phyloP scores from a whole-genome alignment of 2,329 filamentous ascomycete species.

The Clathrospora elynae region DNA sequence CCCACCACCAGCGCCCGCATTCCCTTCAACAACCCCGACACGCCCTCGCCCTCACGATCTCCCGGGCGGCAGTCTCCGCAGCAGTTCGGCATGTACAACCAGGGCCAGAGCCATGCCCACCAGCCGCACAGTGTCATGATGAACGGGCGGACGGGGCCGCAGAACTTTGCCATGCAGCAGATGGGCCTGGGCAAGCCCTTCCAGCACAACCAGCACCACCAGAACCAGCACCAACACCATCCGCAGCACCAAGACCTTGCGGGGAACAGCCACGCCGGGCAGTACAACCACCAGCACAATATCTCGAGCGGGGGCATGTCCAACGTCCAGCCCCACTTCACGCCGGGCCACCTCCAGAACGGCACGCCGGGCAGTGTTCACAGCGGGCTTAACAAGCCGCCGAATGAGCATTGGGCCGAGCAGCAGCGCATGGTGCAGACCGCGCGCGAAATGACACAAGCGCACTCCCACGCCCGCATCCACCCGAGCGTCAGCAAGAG shows the following conservation, averaged over 20 bases:
- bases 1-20: constrained; percentile 52
- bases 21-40: constrained; percentile 54
- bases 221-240: constrained; percentile 60
- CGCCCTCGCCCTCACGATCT: constrained; percentile 63
- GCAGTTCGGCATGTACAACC: constrained; percentile 71
- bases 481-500: constrained; percentile 73
- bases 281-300: constrained; percentile 67
- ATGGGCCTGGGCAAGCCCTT: constrained; percentile 73
- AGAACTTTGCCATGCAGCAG: constrained; percentile 57
- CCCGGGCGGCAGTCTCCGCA: constrained; percentile 58
- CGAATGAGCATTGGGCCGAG: constrained; percentile 80
- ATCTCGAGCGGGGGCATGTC: constrained; percentile 66
- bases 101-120: constrained; percentile 65
- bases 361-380: constrained; percentile 62
- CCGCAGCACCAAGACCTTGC: constrained; percentile 66
- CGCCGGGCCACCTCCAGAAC: constrained; percentile 63
- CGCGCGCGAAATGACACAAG: constrained; percentile 69
- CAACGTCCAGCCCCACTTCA: constrained; percentile 67
- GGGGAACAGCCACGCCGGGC: constrained; percentile 55
- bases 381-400: constrained; percentile 62
- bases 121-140: constrained; percentile 76
- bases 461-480: constrained; percentile 74
- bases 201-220: constrained; percentile 61
- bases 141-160: constrained; percentile 70
- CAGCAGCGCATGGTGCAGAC: constrained; percentile 82